Conservation (phyloP, 2,329 filamentous ascomycete species). For the Pseudocercospora cruenta region DNA sequence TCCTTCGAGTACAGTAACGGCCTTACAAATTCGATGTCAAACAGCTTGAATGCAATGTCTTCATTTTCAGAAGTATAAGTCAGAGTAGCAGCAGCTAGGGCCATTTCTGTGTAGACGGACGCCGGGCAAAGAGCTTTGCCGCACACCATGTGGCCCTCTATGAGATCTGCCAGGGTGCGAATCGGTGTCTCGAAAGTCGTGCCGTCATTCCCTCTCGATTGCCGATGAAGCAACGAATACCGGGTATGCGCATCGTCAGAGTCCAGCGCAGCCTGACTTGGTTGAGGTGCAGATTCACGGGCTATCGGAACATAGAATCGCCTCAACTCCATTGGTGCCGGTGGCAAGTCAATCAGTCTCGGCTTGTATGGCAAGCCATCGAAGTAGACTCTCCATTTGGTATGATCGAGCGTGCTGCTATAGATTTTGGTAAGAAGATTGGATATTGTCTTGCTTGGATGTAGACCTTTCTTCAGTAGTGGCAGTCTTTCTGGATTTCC, state of each 20-base stretch:
- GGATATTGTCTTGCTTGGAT: constrained; percentile 3
- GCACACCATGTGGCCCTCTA: constrained; percentile 20
- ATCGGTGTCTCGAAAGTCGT: constrained; percentile 8
- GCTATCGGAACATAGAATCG: constrained; percentile 2
- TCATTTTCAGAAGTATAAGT: not conserved
- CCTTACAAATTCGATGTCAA: constrained; percentile 7
- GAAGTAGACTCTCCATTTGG: constrained; percentile 6
- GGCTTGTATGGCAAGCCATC: constrained; percentile 1
- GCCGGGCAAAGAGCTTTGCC: constrained; percentile 21
- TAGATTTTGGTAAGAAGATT: constrained; percentile 7
- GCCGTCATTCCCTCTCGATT: not conserved
- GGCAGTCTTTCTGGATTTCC: not conserved
- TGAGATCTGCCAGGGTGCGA: not conserved
- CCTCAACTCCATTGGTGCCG: constrained; percentile 6
- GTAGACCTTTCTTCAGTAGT: constrained; percentile 7
- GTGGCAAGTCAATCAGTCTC: constrained; percentile 3
- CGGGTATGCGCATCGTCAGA: not conserved
- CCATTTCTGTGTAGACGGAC: constrained; percentile 23
- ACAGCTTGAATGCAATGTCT: constrained; percentile 6
- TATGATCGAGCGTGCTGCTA: not conserved
- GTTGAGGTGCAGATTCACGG: not conserved
- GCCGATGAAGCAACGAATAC: constrained; percentile 5
- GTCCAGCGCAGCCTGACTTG: too few relatives aligned
- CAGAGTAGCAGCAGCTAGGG: constrained; percentile 11
- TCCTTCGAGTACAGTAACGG: constrained; percentile 6